Percentiles rank a stretch among this genome's conserved stretches.
Conservation (phyloP, 1,139 yeast species). For the Sugiyamaella pinicola region DNA sequence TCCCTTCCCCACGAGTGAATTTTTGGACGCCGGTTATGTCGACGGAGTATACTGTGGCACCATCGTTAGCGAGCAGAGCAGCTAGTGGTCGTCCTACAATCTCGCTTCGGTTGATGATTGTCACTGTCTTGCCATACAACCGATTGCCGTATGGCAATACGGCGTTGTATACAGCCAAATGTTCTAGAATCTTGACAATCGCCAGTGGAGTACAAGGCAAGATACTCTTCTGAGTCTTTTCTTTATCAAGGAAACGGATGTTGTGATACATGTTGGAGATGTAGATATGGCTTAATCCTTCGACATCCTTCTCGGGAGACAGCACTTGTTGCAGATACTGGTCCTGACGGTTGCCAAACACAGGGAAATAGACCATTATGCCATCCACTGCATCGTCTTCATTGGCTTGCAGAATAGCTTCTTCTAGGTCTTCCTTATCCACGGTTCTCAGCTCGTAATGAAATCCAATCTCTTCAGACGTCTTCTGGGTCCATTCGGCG, state of each 20-base stretch:
- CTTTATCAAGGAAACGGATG: slow-evolving; percentile 73
- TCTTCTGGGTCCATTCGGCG: slow-evolving; percentile 94
- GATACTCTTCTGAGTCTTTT: slow-evolving; percentile 72
- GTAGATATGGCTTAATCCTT: slow-evolving; percentile 87
- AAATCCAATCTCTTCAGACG: slow-evolving; percentile 84
- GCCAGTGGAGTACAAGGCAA: slow-evolving; percentile 97
- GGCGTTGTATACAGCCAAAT: slow-evolving; percentile 81
- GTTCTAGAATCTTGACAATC: slow-evolving; percentile 87
- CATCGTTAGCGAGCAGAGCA: slow-evolving; percentile 93
- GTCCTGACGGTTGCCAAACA: slow-evolving; percentile 92
- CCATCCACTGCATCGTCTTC: slow-evolving; percentile 78
- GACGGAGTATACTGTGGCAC: slow-evolving; percentile 92
- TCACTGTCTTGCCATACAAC: slow-evolving; percentile 85
- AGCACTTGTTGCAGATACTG: slow-evolving; percentile 93
- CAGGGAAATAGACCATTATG: slow-evolving; percentile 98
- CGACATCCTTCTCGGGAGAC: slow-evolving; percentile 85
- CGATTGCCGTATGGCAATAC: slow-evolving; percentile 86
- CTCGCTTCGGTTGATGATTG: slow-evolving; percentile 90
- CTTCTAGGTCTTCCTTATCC: slow-evolving; percentile 82
- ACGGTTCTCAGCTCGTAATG: slow-evolving; percentile 73
- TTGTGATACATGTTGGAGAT: slow-evolving; percentile 95
- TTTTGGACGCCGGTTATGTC: slow-evolving; percentile 86
- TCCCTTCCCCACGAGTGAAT: slow-evolving; percentile 92
- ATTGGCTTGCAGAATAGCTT: slow-evolving; percentile 79
- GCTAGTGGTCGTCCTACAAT: slow-evolving; percentile 98